These are phyloP conservation scores for Heliosperma pusillum DNA, from an alignment of 148 eudicot species.

Conservation along the genomic window DNA sequence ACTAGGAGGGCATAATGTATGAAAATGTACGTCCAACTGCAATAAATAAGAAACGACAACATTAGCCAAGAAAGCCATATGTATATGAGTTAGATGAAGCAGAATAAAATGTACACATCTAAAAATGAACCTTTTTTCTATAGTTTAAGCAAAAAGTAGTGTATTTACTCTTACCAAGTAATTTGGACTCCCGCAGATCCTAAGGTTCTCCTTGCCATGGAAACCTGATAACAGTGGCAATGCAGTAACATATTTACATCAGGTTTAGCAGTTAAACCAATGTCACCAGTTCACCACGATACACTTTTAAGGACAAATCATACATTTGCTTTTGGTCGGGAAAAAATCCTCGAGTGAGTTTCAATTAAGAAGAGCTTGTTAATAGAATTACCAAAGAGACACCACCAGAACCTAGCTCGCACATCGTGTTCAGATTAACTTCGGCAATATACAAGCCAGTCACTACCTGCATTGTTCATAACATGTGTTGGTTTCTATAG, in stretches of 20 bases:
- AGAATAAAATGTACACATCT: neutral
- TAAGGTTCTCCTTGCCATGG: conserved; percentile 92
- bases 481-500: neutral
- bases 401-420: conserved; percentile 90
- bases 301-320: neutral
- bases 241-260: neutral
- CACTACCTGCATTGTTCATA: conserved; percentile 54
- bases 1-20: conserved; percentile 92
- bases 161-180: conserved; percentile 80
- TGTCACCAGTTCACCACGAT: neutral
- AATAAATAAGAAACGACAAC: conserved; percentile 27
- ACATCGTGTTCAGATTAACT: conserved; percentile 94
- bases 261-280: neutral
- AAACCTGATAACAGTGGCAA: conserved; percentile 49
- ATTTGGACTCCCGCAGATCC: conserved; percentile 80
- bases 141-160: too few relatives aligned
- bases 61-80: conserved; percentile 17
- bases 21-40: conserved; percentile 96
- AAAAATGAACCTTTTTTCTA: neutral
- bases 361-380: neutral
- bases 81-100: neutral
- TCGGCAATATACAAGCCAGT: conserved; percentile 91
- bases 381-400: conserved; percentile 72
- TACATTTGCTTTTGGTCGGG: neutral
- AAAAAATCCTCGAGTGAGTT: neutral